These are phyloP conservation scores for Gynochthodes officinalis DNA, from an alignment of 257 asterid species.

Conservation along the genomic window DNA sequence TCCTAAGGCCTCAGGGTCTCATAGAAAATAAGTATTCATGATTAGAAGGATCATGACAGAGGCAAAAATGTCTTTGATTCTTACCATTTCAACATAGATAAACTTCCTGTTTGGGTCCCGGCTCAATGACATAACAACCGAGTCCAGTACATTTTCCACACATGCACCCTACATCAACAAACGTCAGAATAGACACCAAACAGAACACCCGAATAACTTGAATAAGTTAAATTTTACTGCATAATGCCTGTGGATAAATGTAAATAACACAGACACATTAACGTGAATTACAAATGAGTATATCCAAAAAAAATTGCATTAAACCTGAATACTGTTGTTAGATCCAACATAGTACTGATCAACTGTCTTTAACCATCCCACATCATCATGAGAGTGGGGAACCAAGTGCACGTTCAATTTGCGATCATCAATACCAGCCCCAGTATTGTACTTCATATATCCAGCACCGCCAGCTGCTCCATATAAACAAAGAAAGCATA, in stretches of 20 bases:
- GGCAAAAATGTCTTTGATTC: not conserved
- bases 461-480: constrained; percentile 38
- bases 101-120: constrained; percentile 75
- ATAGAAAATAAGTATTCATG: not conserved
- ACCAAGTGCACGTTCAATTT: constrained; percentile 90
- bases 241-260: too few species aligned
- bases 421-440: constrained; percentile 54
- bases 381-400: constrained; percentile 89
- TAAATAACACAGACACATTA: too few species aligned
- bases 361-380: constrained; percentile 89
- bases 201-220: not conserved
- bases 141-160: constrained; percentile 77
- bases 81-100: constrained; percentile 84
- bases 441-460: constrained; percentile 49
- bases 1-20: not conserved
- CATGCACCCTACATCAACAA: constrained; percentile 69
- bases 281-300: not conserved
- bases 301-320: not conserved
- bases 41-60: not conserved
- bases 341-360: constrained; percentile 95
- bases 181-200: not conserved
- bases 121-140: constrained; percentile 59
- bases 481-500: constrained; percentile 23
- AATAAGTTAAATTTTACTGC: not conserved
- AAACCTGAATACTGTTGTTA: constrained; percentile 79